phyloP scores from a whole-genome alignment of 148 eudicot species.

The Selenicereus undatus region DNA sequence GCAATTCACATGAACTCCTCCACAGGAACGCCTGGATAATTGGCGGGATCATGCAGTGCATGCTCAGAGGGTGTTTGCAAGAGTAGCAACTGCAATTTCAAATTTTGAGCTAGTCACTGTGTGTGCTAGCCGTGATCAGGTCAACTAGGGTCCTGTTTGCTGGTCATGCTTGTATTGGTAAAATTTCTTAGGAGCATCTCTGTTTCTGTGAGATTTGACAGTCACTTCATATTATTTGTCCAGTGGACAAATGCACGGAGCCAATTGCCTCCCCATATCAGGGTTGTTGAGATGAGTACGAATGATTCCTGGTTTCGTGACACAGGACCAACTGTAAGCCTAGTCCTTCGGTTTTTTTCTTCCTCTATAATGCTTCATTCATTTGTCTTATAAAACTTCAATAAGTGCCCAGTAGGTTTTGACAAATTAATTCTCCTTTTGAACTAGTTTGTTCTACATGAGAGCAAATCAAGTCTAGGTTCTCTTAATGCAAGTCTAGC shows the following conservation, averaged over 20 bases:
- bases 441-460: slow-evolving; percentile 62
- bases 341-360: slow-evolving; percentile 8
- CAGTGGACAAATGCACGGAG: slow-evolving; percentile 87
- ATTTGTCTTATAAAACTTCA: neutral
- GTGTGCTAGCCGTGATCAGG: slow-evolving; percentile 87
- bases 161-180: neutral
- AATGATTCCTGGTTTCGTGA: slow-evolving; percentile 98
- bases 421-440: slow-evolving; percentile 3
- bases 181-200: neutral
- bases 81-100: slow-evolving; percentile 81
- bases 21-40: slow-evolving; percentile 86
- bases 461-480: slow-evolving; percentile 31
- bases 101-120: slow-evolving; percentile 86
- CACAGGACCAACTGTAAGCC: slow-evolving; percentile 86
- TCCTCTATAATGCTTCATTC: neutral
- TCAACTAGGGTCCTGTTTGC: slow-evolving; percentile 21
- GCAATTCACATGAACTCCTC: neutral
- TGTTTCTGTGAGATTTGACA: slow-evolving; percentile 14
- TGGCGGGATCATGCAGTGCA: slow-evolving; percentile 74
- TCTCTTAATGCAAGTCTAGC: slow-evolving; percentile 39
- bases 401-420: neutral
- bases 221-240: slow-evolving; percentile 12
- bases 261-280: slow-evolving; percentile 57
- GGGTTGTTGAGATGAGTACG: slow-evolving; percentile 94
- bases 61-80: slow-evolving; percentile 60